phyloP scores from a whole-genome alignment of 495 filamentous ascomycete species.

The Hypomontagnella monticulosa region DNA sequence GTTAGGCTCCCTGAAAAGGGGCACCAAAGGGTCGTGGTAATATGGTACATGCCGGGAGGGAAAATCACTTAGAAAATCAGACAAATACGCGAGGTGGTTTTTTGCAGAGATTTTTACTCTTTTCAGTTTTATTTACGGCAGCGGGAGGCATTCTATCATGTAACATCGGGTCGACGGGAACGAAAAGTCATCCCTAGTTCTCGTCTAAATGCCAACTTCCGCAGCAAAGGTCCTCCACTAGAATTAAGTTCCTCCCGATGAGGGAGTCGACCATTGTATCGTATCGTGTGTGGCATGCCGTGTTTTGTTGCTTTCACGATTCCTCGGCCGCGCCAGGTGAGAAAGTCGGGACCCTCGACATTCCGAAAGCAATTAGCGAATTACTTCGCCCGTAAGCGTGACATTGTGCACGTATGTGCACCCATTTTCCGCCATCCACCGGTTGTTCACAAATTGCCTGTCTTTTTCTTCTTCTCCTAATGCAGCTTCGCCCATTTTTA shows the following conservation, averaged over 20 bases:
- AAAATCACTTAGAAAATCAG: neutral
- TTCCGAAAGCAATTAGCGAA: conserved; percentile 31
- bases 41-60: neutral
- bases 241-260: conserved; percentile 38
- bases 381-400: conserved; percentile 15
- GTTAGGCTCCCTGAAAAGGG: neutral
- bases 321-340: conserved; percentile 27
- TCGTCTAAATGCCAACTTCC: conserved; percentile 34
- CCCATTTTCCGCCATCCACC: conserved; percentile 27
- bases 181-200: conserved; percentile 32
- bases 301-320: conserved; percentile 26
- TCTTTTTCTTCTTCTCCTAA: conserved; percentile 35
- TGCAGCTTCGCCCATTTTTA: conserved; percentile 36
- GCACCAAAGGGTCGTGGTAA: neutral
- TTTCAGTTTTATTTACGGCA: conserved; percentile 42
- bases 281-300: conserved; percentile 35
- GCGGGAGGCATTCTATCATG: conserved; percentile 38
- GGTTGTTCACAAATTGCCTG: conserved; percentile 41
- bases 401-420: conserved; percentile 14
- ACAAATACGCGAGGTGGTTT: neutral
- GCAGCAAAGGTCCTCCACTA: conserved; percentile 40
- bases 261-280: conserved; percentile 35
- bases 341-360: conserved; percentile 13
- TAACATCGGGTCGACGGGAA: conserved; percentile 15
- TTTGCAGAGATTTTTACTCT: conserved; percentile 41